Base-by-base conservation (phyloP, 371 early-diverging fungal genomes). In the Dichotomocladium elegans region DNA sequence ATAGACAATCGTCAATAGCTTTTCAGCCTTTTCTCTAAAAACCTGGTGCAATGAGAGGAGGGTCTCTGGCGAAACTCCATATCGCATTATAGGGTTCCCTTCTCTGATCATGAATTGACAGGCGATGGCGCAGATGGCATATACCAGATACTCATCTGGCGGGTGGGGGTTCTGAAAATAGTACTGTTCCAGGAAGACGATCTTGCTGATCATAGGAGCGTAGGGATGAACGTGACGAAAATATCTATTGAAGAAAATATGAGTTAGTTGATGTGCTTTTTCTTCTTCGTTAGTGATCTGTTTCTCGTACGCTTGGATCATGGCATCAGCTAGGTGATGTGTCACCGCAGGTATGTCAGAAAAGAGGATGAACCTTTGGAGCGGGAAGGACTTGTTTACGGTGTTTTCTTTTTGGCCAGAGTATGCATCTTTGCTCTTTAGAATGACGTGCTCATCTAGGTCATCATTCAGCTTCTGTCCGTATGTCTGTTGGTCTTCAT, bases 401-500 rank as follows among this genome's bases (percentile, higher is more conserved):
- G 15, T 30, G 26, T 10, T 8, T 33, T 10, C 17, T 37, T 9
- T 30, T 19, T 22, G 47, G 40, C 10, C 26, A 1, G 55, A n/a
- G 35, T 25, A 4, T 3, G 64, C 53, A 10, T 60, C 59, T 47
- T 66, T 56, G 3, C 63, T 45, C 40, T 70, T 72, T 21, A 76
- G 60, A 12, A 76, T 55, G 10, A 75, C 58, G 50, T 70, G 70
- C 24, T 72, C 72, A 0, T 68, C 68, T 15, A 59, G 55, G 8
- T 72, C 70, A 4, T 62, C 53, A 15, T 76, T 72, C 0, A 76
- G 24, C 27, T 72, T 72, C 50, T 76, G 68, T 0, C 71, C 44
- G 8, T n/a, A 37, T 15, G 37, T 21, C n/a, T n/a, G n/a, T n/a
- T n/a, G n/a, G n/a, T n/a, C n/a, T n/a, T n/a, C n/a, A n/a, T n/a